phyloP scores from a whole-genome alignment of 352 stramenopile genomes.

The Blastocystis sp. region DNA sequence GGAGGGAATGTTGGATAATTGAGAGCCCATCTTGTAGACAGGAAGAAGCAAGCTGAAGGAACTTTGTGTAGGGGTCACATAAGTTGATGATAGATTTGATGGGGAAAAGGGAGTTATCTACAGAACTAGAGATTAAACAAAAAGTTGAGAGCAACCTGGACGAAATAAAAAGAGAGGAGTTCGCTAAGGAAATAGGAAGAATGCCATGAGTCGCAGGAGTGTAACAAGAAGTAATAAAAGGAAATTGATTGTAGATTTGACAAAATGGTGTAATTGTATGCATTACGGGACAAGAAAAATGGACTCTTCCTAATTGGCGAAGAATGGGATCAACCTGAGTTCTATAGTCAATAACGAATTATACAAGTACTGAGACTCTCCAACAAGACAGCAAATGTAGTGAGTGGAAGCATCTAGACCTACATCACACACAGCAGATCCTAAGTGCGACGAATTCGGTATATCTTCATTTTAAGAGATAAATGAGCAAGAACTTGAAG shows the following conservation, averaged over 20 bases:
- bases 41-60: background rate
- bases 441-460: background rate
- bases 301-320: background rate
- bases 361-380: background rate
- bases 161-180: background rate
- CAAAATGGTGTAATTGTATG: background rate
- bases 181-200: background rate
- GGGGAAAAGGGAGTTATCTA: background rate
- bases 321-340: background rate
- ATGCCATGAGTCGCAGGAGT: background rate
- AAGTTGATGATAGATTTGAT: background rate
- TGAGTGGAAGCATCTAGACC: background rate
- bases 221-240: background rate
- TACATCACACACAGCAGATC: constrained; percentile 5
- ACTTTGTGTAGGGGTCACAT: background rate
- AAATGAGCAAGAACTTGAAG: background rate
- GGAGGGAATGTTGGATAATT: background rate
- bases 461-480: background rate
- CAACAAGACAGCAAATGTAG: background rate
- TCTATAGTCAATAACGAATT: background rate
- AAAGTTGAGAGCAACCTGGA: too few species aligned
- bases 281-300: background rate
- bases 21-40: background rate
- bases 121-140: background rate
- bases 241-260: background rate